Evolutionary conservation across 1,284 basidiomycete genomes (phyloP).

Genomic region (Puccinia polysora): DNA sequence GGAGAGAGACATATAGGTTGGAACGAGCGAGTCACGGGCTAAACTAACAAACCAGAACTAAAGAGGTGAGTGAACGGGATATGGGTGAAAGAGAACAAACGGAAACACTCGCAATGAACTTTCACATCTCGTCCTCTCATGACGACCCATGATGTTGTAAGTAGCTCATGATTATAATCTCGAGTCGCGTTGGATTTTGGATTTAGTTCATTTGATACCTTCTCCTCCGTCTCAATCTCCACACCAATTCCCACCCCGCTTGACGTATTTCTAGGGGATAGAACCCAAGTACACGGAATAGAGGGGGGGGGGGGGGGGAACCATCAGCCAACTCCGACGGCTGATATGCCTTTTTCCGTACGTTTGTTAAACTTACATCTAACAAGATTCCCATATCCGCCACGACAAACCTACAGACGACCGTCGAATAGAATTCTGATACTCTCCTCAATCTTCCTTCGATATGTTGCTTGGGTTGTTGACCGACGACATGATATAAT

Average conservation of each 20-base stretch:
- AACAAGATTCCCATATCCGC: slow-evolving; percentile 57
- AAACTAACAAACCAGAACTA: no score
- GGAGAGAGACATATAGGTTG: no score
- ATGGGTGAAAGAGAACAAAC: no score
- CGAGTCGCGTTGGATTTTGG: no score
- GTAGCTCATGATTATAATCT: no score
- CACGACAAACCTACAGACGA: slow-evolving; percentile 85
- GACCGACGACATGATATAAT: slow-evolving; percentile 50
- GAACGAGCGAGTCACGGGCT: no score
- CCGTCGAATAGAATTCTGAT: slow-evolving; percentile 84
- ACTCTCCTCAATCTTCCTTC: slow-evolving; percentile 71
- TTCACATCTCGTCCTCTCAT: no score
- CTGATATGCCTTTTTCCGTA: no score
- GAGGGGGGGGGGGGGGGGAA: neutral
- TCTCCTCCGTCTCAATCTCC: neutral
- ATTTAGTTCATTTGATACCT: neutral
- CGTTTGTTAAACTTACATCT: slow-evolving; percentile 1
- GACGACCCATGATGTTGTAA: no score
- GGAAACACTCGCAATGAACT: no score
- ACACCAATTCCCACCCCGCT: slow-evolving; percentile 38
- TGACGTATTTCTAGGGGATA: slow-evolving; percentile 28
- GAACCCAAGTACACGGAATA: neutral
- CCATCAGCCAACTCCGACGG: no score
- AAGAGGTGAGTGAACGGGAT: no score
- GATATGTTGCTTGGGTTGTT: slow-evolving; percentile 62